These are phyloP conservation scores for Punica granatum DNA, from an alignment of 345 rosid species.

Conservation along the genomic window DNA sequence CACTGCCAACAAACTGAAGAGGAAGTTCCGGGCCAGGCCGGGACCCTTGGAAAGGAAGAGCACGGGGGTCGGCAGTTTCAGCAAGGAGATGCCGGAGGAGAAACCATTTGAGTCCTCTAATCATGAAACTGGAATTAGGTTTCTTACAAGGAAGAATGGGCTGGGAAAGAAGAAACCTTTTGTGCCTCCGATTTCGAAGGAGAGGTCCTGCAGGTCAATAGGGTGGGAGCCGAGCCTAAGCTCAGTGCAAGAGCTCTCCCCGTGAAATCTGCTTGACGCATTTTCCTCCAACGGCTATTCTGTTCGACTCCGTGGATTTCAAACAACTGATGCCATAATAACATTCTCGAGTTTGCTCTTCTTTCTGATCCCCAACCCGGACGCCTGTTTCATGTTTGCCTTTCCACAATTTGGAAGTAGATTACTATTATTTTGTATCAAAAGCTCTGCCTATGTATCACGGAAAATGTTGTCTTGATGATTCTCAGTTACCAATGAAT, in stretches of 20 bases:
- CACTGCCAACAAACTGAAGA: conserved; percentile 39
- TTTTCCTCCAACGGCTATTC: neutral
- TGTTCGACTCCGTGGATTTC: neutral
- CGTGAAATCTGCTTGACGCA: conserved; percentile 14
- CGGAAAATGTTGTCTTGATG: neutral
- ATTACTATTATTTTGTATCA: neutral
- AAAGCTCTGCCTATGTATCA: neutral
- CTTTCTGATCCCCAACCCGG: too few relatives aligned
- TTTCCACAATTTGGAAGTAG: neutral
- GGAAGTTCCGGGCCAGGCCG: conserved; percentile 15
- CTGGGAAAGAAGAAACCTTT: conserved; percentile 34
- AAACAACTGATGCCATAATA: neutral
- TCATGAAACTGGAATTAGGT: conserved; percentile 12
- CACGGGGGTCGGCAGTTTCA: conserved; percentile 13
- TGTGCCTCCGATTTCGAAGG: conserved; percentile 39
- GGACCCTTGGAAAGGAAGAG: conserved; percentile 10
- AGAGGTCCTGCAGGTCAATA: conserved; percentile 8
- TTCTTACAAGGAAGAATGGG: conserved; percentile 12
- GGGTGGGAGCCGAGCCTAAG: conserved; percentile 51
- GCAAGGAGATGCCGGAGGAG: conserved; percentile 15
- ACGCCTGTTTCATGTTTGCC: neutral
- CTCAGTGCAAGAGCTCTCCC: conserved; percentile 52
- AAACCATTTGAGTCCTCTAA: conserved; percentile 20
- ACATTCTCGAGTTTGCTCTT: neutral
- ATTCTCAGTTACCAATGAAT: too few relatives aligned